Evolutionary conservation across 129 eudicot species (phyloP), one percentile per base, ranked within the genome.

Genomic region (Apium graveolens): DNA sequence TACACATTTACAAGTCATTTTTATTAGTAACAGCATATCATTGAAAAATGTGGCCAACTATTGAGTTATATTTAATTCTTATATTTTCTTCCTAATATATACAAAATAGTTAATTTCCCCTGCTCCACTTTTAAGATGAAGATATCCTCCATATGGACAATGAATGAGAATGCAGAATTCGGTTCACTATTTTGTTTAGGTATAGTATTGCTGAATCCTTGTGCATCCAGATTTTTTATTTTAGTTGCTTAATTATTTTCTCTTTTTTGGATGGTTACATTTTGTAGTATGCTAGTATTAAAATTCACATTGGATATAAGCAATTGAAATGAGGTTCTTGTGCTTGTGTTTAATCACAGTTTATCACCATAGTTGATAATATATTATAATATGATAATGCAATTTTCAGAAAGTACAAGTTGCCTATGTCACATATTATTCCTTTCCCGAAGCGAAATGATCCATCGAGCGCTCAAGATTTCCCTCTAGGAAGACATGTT

Each of bases 401-500:
- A 45, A 51, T 68, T 77, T n/a, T 77, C 85, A 93, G 98, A 85
- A 93, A 89, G 84, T 91, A 89, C 78, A 93, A 89, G 89, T 83
- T 93, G 81, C 98, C 93, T 6, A 79, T 85, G 89, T 89, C 97
- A 68, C 96, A 89, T 79, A 93, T 93, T 41, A 93, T 93, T 76
- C 97, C 95, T 65, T 91, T 93, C 65, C 97, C 98, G 0, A 93
- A 91, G 77, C 83, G 88, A 81, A 87, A 77, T 53, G 98, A 93
- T 85, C 97, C 89, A 60, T 82, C 97, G 9, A 79, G 85, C 44
- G 94, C 89, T 73, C 92, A 78, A 65, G 98, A 93, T 78, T 93
- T 93, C 45, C 91, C 84, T 78, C 86, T 86, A 49, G 97, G 98
- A 84, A 89, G 82, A 88, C 97, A 90, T 38, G 98, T 93, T 44